Conservation (phyloP, 2,329 filamentous ascomycete genomes). For the Chrysosporium queenslandicum region DNA sequence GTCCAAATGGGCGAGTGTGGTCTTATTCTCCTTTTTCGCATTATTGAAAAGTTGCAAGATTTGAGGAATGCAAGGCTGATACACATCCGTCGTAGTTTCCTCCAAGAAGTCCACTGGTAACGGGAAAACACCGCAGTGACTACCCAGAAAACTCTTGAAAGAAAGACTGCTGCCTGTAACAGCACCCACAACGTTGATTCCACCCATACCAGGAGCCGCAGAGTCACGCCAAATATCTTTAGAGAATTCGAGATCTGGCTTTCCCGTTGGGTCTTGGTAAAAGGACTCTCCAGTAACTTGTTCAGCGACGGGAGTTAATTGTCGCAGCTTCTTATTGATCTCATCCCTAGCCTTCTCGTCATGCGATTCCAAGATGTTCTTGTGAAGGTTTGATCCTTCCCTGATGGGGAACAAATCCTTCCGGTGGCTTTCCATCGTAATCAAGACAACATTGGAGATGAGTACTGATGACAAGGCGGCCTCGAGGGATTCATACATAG, state of each 20-base stretch:
- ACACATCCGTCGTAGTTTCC: constrained; percentile 23
- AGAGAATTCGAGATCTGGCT: constrained; percentile 10
- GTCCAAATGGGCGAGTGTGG: neutral
- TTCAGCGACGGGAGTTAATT: constrained; percentile 25
- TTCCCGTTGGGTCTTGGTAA: constrained; percentile 7
- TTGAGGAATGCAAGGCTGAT: constrained; percentile 28
- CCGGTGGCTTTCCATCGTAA: constrained; percentile 27
- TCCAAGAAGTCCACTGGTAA: constrained; percentile 26
- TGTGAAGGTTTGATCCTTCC: constrained; percentile 23
- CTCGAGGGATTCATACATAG: constrained; percentile 21
- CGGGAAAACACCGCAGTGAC: constrained; percentile 26
- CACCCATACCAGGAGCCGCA: constrained; percentile 23
- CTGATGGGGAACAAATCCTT: constrained; percentile 28
- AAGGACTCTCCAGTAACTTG: constrained; percentile 24
- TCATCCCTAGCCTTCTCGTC: constrained; percentile 14
- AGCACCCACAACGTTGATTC: constrained; percentile 25
- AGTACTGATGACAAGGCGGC: constrained; percentile 21
- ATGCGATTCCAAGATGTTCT: constrained; percentile 22
- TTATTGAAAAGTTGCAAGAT: constrained; percentile 25
- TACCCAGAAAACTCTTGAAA: constrained; percentile 26
- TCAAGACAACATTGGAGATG: constrained; percentile 26
- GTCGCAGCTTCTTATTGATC: constrained; percentile 20
- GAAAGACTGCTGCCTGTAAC: constrained; percentile 26
- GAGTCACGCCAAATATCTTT: constrained; percentile 19
- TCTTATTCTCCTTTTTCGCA: constrained; percentile 12